Base-by-base conservation (phyloP, 208 protist species). In the Leishmania turanica region DNA sequence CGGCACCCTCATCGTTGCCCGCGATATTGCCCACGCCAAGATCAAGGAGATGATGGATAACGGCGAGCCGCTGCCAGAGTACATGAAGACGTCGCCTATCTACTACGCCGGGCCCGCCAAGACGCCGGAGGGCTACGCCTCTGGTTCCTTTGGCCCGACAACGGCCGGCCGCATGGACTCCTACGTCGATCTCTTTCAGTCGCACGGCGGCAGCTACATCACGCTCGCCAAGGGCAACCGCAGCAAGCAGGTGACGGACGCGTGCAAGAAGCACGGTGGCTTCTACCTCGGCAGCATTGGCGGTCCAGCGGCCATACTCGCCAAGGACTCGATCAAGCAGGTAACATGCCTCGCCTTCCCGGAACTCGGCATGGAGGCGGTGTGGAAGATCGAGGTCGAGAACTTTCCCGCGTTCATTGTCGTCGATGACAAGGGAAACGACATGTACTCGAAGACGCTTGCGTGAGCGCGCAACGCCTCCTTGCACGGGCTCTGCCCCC, bases 211-310 rank as follows among this genome's bases (percentile, higher is more conserved):
- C 70, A 97, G 91, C 84, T 93, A 98, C 79, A 88, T 99, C 58
- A 99, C 93, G 47, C 92, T 99, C 17, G 98, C 98, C 31, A 99
- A 99, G 86, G 98, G 98, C 58, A 99, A 99, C 94, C 97, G 98
- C 79, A 96, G 90, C 78, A 96, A 96, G 82, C 77, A 65, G 54
- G 97, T 99, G 27, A 98, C 96, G 40, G 91, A 96, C 40, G 97
- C 97, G 27, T 99, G 98, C 89, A 98, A 99, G 82, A 96, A 98
- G 85, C 85, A 99, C 87, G 97, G 97, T 64, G 98, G 98, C 69
- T 99, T 99, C 90, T 99, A 99, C 89, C 91, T 99, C 17, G 98
- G 98, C 74, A 99, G 97, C 75, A 99, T 99, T 84, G 98, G 98
- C 47, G 98, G 98, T 17, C 97, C 98, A 19, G 98, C 98, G 8